phyloP scores from a whole-genome alignment of 2,329 filamentous ascomycete genomes.

The Pseudogymnoascus sp. region DNA sequence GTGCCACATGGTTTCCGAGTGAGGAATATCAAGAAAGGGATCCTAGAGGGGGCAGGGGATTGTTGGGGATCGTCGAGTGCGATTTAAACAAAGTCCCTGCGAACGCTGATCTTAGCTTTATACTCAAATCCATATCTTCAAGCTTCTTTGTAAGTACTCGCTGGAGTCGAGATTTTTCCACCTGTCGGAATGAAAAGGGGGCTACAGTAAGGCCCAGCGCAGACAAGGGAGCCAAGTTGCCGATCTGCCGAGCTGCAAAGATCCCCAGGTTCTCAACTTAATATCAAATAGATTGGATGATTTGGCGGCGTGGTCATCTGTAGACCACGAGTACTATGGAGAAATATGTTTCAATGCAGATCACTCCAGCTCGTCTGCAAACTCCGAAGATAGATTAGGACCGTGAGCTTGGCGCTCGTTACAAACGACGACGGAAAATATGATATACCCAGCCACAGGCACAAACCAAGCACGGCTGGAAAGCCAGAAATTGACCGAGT shows the following conservation, averaged over 20 bases:
- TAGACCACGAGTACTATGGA: not conserved
- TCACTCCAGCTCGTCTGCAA: not conserved
- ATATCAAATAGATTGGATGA: not conserved
- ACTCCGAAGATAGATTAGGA: not conserved
- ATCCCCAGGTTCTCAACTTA: not conserved
- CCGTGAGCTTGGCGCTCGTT: not conserved
- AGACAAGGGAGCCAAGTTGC: not conserved
- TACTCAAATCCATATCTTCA: not conserved
- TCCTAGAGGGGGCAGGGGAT: not conserved
- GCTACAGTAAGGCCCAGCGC: not conserved
- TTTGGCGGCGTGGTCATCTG: not conserved
- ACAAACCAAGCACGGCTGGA: not conserved
- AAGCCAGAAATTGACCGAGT: not conserved
- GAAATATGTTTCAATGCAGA: not conserved
- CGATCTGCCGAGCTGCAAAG: not conserved
- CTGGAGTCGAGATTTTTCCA: not conserved
- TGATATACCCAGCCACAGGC: not conserved
- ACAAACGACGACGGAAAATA: not conserved
- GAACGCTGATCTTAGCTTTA: slow-evolving; percentile 6
- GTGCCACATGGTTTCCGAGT: slow-evolving; percentile 3
- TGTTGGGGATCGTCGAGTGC: not conserved
- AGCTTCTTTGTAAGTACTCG: not conserved
- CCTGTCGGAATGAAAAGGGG: not conserved
- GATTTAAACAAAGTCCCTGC: not conserved
- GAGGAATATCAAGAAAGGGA: not conserved